Conservation (phyloP, 2,329 filamentous ascomycete genomes). For the Ophiostoma novo-ulmi region DNA sequence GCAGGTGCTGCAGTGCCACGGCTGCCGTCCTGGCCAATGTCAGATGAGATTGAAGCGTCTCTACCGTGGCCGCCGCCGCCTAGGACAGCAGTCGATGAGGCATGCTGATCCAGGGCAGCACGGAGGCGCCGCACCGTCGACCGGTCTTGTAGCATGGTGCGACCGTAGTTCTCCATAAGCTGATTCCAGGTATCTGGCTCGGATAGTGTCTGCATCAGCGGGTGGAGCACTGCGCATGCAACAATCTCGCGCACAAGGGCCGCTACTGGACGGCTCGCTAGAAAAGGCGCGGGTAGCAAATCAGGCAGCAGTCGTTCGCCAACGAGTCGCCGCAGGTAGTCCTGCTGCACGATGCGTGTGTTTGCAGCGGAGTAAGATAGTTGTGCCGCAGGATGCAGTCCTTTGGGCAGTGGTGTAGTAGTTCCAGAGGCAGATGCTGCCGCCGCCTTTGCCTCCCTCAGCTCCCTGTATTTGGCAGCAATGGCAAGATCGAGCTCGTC, state of each 20-base stretch:
- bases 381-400: slow-evolving; percentile 78
- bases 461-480: slow-evolving; percentile 82
- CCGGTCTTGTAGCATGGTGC: slow-evolving; percentile 84
- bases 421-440: neutral
- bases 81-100: slow-evolving; percentile 54
- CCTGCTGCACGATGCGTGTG: slow-evolving; percentile 77
- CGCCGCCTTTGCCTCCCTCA: neutral
- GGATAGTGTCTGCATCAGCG: slow-evolving; percentile 70
- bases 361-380: slow-evolving; percentile 67
- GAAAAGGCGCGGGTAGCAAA: slow-evolving; percentile 66
- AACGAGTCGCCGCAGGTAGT: slow-evolving; percentile 74
- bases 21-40: neutral
- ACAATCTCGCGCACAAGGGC: slow-evolving; percentile 83
- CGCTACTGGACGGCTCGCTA: slow-evolving; percentile 73
- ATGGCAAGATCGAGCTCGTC: slow-evolving; percentile 94
- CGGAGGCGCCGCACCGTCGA: slow-evolving; percentile 90
- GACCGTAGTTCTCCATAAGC: slow-evolving; percentile 81
- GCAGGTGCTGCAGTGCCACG: slow-evolving; percentile 2
- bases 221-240: slow-evolving; percentile 83
- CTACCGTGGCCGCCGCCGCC: slow-evolving; percentile 30
- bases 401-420: slow-evolving; percentile 32
- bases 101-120: slow-evolving; percentile 88
- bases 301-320: slow-evolving; percentile 62
- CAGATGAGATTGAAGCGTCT: neutral
- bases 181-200: slow-evolving; percentile 99